Evolutionary conservation across 805 yeast species (phyloP).

Genomic region (Metschnikowia continentalis): DNA sequence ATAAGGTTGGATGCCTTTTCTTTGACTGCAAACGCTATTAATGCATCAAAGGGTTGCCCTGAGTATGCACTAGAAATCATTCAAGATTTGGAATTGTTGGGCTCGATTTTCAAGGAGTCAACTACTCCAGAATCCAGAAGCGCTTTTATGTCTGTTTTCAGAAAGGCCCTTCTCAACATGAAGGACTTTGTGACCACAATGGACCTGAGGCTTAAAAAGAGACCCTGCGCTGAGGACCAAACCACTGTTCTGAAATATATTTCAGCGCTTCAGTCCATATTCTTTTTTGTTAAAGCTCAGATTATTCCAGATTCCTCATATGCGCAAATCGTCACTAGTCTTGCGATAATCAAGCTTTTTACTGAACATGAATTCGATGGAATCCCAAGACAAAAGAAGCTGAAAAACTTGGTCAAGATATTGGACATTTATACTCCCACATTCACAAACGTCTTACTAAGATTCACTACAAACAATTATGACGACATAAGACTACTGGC

Average conservation of each 20-base stretch:
- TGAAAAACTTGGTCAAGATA: not conserved
- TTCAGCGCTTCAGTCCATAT: constrained; percentile 35
- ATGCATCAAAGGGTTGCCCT: constrained; percentile 56
- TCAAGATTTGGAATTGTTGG: constrained; percentile 33
- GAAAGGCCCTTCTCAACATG: constrained; percentile 59
- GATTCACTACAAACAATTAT: constrained; percentile 63
- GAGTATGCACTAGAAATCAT: constrained; percentile 42
- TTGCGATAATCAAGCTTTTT: constrained; percentile 47
- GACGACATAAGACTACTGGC: constrained; percentile 60
- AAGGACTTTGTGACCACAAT: constrained; percentile 54
- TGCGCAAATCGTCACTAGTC: constrained; percentile 28
- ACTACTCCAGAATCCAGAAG: constrained; percentile 51
- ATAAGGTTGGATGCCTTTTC: constrained; percentile 55
- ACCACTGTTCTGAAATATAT: not conserved
- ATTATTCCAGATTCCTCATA: constrained; percentile 46
- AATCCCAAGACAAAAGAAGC: constrained; percentile 3
- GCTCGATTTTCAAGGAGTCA: constrained; percentile 16
- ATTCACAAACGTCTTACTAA: constrained; percentile 47
- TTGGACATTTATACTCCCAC: constrained; percentile 7
- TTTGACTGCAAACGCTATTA: constrained; percentile 56
- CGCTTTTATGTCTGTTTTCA: constrained; percentile 56
- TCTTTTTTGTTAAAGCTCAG: constrained; percentile 54
- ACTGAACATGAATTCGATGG: constrained; percentile 31
- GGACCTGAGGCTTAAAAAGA: constrained; percentile 14
- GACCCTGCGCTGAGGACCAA: constrained; percentile 6